Base-by-base conservation (phyloP, 2,329 filamentous ascomycete genomes). In the Colletotrichum cereale region DNA sequence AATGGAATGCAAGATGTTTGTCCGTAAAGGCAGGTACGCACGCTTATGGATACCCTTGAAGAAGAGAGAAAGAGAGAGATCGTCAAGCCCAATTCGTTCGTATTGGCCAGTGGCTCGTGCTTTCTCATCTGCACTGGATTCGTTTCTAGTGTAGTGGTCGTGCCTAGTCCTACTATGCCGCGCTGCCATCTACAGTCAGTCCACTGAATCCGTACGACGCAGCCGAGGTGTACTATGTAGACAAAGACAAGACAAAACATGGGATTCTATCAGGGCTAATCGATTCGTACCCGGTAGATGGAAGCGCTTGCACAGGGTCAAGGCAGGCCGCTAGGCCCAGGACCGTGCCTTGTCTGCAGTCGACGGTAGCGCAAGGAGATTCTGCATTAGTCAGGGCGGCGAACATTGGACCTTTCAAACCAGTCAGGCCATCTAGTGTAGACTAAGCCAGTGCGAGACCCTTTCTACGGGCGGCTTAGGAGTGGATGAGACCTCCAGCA, bases 311-410 rank as follows among this genome's bases (percentile, higher is more conserved):
- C 68, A 68, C 58, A 71, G 64, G 68, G 50, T 18, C 16, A 4
- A 10, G 21, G 38, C 40, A 68, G 14, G 14, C 47, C 12, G 24
- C 42, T 21, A n/a, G 42, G 31, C 42, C 64, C 57, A 71, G 68
- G 38, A 68, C 65, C 65, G 68, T 63, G 47, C 65, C 57, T 71
- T 34, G 67, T 57, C 67, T 67, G 57, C 50, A 48, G 65, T 68
- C 29, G 40, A 38, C 24, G 36, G 68, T 73, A 66, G 67, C 62
- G 67, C 53, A 57, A 63, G 36, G 67, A 63, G 48, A 48, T 67
- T 71, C 52, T 34, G 60, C 62, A 73, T 73, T 73, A 73, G 71
- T 71, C 71, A 73, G 71, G 67, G 67, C 71, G 67, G 48, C 62
- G 53, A 71, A 55, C 67, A 67, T 60, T 55, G 58, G 62, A 64